Evolutionary conservation across 495 filamentous ascomycete genomes (phyloP), one percentile per base, ranked within the genome.

Genomic region (Bathelium albidoporum): DNA sequence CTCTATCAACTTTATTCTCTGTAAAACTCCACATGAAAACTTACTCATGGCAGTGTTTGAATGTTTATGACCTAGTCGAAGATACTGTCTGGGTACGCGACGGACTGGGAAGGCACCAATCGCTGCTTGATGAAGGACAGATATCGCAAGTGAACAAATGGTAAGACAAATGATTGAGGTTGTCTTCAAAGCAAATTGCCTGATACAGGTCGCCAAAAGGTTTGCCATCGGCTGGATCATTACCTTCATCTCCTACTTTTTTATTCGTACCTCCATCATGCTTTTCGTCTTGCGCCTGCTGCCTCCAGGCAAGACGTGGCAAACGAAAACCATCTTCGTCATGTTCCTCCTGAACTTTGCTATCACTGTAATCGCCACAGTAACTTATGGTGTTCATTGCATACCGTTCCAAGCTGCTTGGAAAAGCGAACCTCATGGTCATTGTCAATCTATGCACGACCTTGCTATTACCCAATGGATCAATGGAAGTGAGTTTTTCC

Each of bases 191-290:
- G 24, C 0, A 3, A 55, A 20, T 9, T 10, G 29, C 22, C 49
- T 55, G 24, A 55, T 55, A 0, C 11, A 10, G 49, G 16, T 55
- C 20, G 2, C 9, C 24, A 55, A 55, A 49, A 55, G 49, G 49
- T 29, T 55, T 29, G 49, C 49, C 24, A 55, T 55, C 20, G 49
- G 49, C 5, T 55, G 49, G 49, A 4, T 29, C 24, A 9, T 28
- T 16, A 29, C 49, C 22, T 55, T 55, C 49, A 55, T 55, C 49
- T 55, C 49, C 49, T 55, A 55, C 16, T 55, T 55, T 24, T 55
- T 55, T 24, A 55, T 55, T 55, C 49, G 49, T 55, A 24, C 49
- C 49, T 55, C 49, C 2, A 29, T 55, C 49, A 55, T 55, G 49
- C 49, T 55, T 55, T 55, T 55, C 24, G 49, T 55, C 0, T 16